phyloP scores from a whole-genome alignment of 441 rosid genomes.

The Jatropha multifida region DNA sequence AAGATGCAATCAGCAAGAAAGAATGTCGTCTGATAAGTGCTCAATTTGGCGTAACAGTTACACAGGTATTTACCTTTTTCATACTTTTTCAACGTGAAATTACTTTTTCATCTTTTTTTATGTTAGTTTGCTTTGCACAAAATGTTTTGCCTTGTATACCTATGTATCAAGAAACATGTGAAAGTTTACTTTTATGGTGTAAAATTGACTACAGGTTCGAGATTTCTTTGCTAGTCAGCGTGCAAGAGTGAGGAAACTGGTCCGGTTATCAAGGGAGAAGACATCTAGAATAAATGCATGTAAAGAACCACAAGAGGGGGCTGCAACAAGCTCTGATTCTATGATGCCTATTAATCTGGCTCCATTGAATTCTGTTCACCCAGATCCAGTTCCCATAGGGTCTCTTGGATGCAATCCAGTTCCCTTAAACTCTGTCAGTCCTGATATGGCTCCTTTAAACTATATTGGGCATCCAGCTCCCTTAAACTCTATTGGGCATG shows the following conservation, averaged over 20 bases:
- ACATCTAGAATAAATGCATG: constrained; percentile 39
- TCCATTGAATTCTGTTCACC: constrained; percentile 53
- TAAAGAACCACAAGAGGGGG: constrained; percentile 32
- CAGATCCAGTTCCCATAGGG: constrained; percentile 25
- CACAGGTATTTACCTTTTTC: constrained; percentile 55
- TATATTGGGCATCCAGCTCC: neutral
- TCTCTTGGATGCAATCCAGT: constrained; percentile 30
- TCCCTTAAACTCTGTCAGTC: constrained; percentile 49
- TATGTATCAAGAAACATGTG: neutral
- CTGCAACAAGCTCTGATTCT: constrained; percentile 38
- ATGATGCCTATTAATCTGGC: constrained; percentile 41
- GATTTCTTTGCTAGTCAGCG: constrained; percentile 88
- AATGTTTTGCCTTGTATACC: neutral
- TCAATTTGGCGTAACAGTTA: constrained; percentile 78
- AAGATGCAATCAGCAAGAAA: constrained; percentile 92
- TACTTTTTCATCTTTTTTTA: neutral
- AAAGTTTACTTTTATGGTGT: constrained; percentile 14
- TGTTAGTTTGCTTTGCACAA: neutral
- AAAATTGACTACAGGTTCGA: constrained; percentile 57
- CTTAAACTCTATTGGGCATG: neutral
- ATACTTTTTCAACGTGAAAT: neutral
- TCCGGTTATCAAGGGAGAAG: constrained; percentile 81
- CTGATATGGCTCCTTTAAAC: constrained; percentile 9
- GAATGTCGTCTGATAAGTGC: constrained; percentile 96
- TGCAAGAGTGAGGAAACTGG: constrained; percentile 79